Evolutionary conservation across 805 yeast genomes (phyloP).

Genomic region (Hanseniaspora opuntiae): DNA sequence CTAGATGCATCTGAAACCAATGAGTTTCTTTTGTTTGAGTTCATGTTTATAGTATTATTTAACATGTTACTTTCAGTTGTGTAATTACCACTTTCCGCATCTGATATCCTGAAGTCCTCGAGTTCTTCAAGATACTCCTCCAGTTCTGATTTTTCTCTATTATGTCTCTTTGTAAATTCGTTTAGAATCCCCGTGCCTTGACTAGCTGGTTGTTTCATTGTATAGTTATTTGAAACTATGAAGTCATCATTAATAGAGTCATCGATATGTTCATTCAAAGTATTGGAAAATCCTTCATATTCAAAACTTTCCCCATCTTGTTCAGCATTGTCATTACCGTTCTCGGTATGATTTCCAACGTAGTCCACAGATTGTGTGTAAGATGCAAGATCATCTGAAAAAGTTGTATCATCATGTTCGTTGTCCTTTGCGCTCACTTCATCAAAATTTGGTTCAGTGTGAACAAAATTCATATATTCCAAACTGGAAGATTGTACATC

Average conservation of each 20-base stretch:
- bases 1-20: background rate
- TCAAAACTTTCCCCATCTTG: background rate
- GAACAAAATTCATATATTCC: too few species aligned
- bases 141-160: conserved; percentile 24
- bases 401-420: too few species aligned
- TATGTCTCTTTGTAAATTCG: conserved; percentile 15
- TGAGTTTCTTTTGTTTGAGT: background rate
- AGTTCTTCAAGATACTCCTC: conserved; percentile 26
- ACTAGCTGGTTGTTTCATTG: background rate
- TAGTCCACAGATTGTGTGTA: too few species aligned
- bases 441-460: too few species aligned
- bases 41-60: too few species aligned
- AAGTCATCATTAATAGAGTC: background rate
- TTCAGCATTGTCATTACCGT: background rate
- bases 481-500: too few species aligned
- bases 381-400: too few species aligned
- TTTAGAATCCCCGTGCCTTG: background rate
- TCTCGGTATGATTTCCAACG: too few species aligned
- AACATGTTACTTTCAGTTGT: background rate
- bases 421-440: too few species aligned
- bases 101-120: conserved; percentile 18
- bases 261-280: background rate
- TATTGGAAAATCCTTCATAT: background rate
- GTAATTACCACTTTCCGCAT: conserved; percentile 7
- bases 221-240: background rate